Evolutionary conservation across 257 asterid species (phyloP).

Genomic region (Agastache rugosa): DNA sequence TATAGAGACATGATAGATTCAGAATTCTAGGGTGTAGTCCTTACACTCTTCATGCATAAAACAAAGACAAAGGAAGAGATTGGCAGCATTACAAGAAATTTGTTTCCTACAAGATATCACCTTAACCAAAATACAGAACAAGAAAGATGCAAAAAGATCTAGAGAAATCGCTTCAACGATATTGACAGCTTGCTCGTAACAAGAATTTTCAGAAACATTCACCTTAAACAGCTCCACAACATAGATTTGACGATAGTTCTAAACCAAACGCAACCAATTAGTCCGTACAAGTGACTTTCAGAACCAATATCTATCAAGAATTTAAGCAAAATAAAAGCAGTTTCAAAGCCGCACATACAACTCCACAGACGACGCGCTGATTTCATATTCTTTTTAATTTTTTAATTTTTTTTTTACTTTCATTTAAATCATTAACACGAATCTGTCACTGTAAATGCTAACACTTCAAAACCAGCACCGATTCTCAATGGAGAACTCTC

Average conservation of each 20-base stretch:
- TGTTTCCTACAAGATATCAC: not conserved
- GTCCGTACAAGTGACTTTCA: not conserved
- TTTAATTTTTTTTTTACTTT: not conserved
- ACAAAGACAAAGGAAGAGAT: not conserved
- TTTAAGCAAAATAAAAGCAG: constrained; percentile 17
- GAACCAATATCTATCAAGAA: not conserved
- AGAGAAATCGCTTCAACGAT: constrained; percentile 1
- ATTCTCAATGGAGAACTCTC: constrained; percentile 5
- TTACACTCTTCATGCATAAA: not conserved
- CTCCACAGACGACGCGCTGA: not conserved
- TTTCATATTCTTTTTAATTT: not conserved
- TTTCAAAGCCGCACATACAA: not conserved
- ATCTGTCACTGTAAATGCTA: not conserved
- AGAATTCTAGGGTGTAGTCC: not conserved
- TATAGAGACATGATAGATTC: not conserved
- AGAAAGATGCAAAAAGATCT: not conserved
- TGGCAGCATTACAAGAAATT: not conserved
- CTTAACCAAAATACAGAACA: not conserved
- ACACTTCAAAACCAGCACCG: not conserved
- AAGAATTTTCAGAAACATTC: not conserved
- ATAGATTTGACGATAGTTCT: not conserved
- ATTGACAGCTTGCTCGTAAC: not conserved
- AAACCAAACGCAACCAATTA: not conserved
- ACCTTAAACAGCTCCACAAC: not conserved
- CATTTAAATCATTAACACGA: not conserved